These are phyloP conservation scores for Sordariomycetes sp. DNA, from an alignment of 2,329 filamentous ascomycete genomes.

Conservation along the genomic window DNA sequence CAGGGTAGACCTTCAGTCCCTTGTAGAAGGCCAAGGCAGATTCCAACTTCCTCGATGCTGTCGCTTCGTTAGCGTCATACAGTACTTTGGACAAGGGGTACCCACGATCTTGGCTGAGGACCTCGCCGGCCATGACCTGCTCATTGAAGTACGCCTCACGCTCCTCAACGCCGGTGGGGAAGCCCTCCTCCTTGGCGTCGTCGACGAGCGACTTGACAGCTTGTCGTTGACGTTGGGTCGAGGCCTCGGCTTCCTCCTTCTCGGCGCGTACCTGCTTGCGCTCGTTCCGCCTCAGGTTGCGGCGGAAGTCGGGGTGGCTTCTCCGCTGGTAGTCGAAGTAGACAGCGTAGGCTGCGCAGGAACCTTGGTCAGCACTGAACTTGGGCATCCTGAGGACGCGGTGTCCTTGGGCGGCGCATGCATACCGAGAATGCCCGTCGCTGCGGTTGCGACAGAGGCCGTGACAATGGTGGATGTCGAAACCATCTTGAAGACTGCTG, in stretches of 20 bases:
- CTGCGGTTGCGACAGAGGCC: conserved; percentile 51
- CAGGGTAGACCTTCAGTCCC: conserved; percentile 96
- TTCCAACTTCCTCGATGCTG: conserved; percentile 63
- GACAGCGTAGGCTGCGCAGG: conserved; percentile 47
- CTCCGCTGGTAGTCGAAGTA: conserved; percentile 64
- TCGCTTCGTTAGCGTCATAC: background rate
- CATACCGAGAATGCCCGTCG: conserved; percentile 51
- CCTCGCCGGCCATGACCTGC: conserved; percentile 83
- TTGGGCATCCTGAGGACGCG: background rate
- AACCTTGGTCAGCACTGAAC: background rate
- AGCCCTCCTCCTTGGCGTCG: conserved; percentile 81
- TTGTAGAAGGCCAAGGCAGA: conserved; percentile 96
- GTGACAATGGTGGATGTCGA: conserved; percentile 48
- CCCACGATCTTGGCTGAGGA: conserved; percentile 73
- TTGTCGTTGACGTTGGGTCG: conserved; percentile 58
- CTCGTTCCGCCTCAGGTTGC: conserved; percentile 63
- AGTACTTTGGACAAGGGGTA: conserved; percentile 7
- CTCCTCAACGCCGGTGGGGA: conserved; percentile 83
- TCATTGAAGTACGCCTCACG: conserved; percentile 96
- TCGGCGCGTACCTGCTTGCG: conserved; percentile 61
- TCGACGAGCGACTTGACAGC: conserved; percentile 68
- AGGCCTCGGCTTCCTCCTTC: conserved; percentile 62
- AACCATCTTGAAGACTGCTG: conserved; percentile 32
- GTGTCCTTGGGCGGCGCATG: conserved; percentile 2
- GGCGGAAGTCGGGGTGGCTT: conserved; percentile 55